Base-by-base conservation (phyloP, 148 eudicot genomes). In the Camellia japonica region DNA sequence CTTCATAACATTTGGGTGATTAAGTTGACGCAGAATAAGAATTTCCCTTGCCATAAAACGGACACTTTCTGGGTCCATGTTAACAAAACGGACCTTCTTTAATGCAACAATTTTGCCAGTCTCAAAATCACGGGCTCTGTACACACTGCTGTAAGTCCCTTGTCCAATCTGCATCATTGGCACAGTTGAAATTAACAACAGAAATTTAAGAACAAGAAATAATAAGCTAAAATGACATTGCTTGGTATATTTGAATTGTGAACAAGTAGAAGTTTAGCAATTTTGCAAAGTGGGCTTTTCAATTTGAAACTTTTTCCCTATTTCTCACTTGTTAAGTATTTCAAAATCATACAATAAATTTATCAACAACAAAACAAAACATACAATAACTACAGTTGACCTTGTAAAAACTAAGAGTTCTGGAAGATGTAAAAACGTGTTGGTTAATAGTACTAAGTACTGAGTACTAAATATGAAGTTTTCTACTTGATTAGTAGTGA, bases 1-100 rank as follows among this genome's bases (percentile, higher is more conserved):
- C 81, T 87, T 90, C 91, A 90, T 90, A 60, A 90, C 84, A 85
- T 90, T 90, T 38, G 87, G 93, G 68, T 90, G 93, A 69, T 90
- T 89, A 78, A 88, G 84, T 79, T 80, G 83, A 47, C 93, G 93
- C 41, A 88, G 54, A 70, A 90, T 84, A n/a, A n/a, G n/a, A n/a
- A n/a, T n/a, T n/a, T n/a, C n/a, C n/a, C n/a, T n/a, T n/a, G n/a
- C n/a, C n/a, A n/a, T n/a, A n/a, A n/a, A n/a, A n/a, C n/a, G n/a
- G n/a, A n/a, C n/a, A n/a, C n/a, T n/a, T n/a, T n/a, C n/a, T n/a
- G n/a, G n/a, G n/a, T n/a, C n/a, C n/a, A n/a, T n/a, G n/a, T n/a
- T n/a, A n/a, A n/a, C n/a, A n/a, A n/a, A n/a, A n/a, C n/a, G n/a
- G n/a, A n/a, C n/a, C n/a, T n/a, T n/a, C n/a, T n/a, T n/a, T n/a